Evolutionary conservation across 805 yeast genomes (phyloP).

Genomic region (Candida schatavii): DNA sequence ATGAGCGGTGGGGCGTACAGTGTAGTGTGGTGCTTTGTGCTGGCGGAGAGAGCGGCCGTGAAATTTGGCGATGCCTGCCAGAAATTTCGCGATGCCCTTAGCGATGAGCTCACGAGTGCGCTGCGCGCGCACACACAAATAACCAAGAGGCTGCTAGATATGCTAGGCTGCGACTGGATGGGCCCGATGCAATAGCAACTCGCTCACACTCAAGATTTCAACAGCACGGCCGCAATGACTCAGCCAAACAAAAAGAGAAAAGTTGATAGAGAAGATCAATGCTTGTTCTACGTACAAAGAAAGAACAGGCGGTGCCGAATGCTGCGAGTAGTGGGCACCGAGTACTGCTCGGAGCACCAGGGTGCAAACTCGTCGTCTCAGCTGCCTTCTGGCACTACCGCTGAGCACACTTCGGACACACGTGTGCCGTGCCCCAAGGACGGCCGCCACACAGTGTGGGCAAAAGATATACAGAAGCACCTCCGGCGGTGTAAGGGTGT

Average conservation of each 20-base stretch:
- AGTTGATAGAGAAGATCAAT: conserved; percentile 19
- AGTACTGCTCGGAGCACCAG: conserved; percentile 71
- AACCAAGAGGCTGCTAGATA: too few species aligned
- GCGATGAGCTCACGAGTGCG: too few species aligned
- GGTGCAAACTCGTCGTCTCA: too few species aligned
- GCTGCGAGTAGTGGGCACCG: conserved; percentile 48
- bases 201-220: neutral
- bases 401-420: too few species aligned
- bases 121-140: neutral
- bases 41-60: neutral
- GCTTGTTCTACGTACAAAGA: conserved; percentile 48
- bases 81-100: conserved; percentile 6
- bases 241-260: conserved; percentile 1
- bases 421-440: conserved; percentile 78
- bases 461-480: conserved; percentile 53
- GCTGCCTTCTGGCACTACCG: too few species aligned
- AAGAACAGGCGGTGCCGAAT: conserved; percentile 60
- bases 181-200: too few species aligned
- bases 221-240: conserved; percentile 1
- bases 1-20: neutral
- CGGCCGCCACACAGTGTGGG: conserved; percentile 71
- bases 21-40: neutral
- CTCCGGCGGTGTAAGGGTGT: conserved; percentile 57
- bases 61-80: neutral
- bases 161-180: too few species aligned